phyloP scores from a whole-genome alignment of 169 alveolate species.

The Babesia divergens region DNA sequence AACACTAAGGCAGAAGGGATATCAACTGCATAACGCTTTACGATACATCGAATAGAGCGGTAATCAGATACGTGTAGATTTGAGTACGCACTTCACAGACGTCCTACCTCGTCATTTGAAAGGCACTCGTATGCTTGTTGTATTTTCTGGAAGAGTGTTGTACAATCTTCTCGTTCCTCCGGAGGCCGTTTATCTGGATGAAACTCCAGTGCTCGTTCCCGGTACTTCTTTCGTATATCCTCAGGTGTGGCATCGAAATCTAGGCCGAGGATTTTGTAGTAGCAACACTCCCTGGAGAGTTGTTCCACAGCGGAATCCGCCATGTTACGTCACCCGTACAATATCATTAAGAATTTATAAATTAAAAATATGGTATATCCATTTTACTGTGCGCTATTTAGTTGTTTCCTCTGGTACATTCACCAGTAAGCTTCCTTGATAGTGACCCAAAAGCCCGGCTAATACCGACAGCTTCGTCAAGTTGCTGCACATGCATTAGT shows the following conservation, averaged over 20 bases:
- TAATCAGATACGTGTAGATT: too few relatives aligned
- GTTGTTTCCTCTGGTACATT: conserved; percentile 34
- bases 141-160: conserved; percentile 75
- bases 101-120: conserved; percentile 24
- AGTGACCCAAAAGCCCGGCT: conserved; percentile 55
- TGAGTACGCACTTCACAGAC: too few relatives aligned
- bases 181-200: conserved; percentile 85
- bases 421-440: conserved; percentile 40
- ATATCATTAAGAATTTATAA: background rate
- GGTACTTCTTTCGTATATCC: conserved; percentile 82
- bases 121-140: conserved; percentile 80
- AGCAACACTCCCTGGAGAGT: conserved; percentile 46
- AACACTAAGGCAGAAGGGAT: too few relatives aligned
- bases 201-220: conserved; percentile 75
- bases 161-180: conserved; percentile 74
- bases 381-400: conserved; percentile 1
- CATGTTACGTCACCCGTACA: background rate
- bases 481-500: conserved; percentile 16
- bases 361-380: background rate
- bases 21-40: too few relatives aligned
- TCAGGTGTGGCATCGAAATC: conserved; percentile 71
- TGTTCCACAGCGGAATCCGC: background rate
- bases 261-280: conserved; percentile 82
- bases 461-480: conserved; percentile 51
- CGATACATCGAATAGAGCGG: too few relatives aligned